Base-by-base conservation (phyloP, 306 rosid genomes). In the Lotus japonicus region DNA sequence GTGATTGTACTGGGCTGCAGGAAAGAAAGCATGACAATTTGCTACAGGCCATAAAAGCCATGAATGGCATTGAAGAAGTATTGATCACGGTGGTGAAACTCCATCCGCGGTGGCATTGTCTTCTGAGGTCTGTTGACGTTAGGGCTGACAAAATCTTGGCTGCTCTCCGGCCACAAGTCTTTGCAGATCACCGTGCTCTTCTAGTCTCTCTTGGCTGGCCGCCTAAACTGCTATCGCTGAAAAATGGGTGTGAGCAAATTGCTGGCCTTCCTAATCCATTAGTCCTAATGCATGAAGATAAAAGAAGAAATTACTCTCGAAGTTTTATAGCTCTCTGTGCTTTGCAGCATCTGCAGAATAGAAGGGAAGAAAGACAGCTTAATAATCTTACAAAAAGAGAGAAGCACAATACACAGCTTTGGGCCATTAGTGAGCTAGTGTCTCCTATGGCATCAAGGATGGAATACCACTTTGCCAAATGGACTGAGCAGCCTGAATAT, bases 121-220 rank as follows among this genome's bases (percentile, higher is more conserved):
- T 89, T 81, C 43, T 81, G 71, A 79, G 52, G 77, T 79, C 88
- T 14, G 90, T 89, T 42, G 92, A 89, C 71, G 55, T 60, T 13
- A 81, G 96, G 70, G 96, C 84, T 49, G 88, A 84, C 61, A 84
- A 81, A 77, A 77, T 70, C 33, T 50, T 89, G 78, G 77, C 67
- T 62, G 77, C 77, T 81, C 90, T 89, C 36, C 78, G 90, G 23
- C 92, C 88, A 12, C 90, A 86, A 84, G 84, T 75, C 55, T 63
- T 85, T 61, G 85, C 96, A 2, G 87, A 86, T 81, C 96, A 89
- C 41, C 85, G 96, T 16, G 85, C 92, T 38, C 79, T 89, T 81
- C 92, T 89, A 1, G 49, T 39, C 71, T 84, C 90, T 77, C 80
- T 89, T 59, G 96, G 96, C 58, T 89, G 96, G 96, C 96, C 96